Base-by-base conservation (phyloP, 345 rosid genomes). In the Gossypium bickii region DNA sequence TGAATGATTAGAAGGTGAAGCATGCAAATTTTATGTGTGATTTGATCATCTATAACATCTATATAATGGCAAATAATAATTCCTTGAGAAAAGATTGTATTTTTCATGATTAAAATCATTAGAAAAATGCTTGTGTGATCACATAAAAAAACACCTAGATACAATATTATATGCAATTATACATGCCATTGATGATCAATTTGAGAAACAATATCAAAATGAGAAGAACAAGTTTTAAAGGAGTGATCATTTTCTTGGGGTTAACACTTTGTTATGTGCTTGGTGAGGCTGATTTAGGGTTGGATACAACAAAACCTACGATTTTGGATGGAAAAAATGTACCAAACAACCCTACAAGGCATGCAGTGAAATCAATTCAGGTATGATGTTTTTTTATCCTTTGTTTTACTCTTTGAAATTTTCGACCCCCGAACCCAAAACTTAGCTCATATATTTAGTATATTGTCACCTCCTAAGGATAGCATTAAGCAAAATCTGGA, bases 1-100 rank as follows among this genome's bases (percentile, higher is more conserved):
- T 71, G 82, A 76, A 80, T 80, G 86, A 66, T 59, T 64, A 74
- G 84, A 82, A 80, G 89, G 80, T 81, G 79, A 75, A 71, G 80
- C 89, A 86, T 81, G 77, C 75, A 64, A 71, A 70, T 34, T 76
- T 67, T 62, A 71, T 71, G 83, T 58, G 80, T 53, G 18, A 48
- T 47, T 24, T 44, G 52, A 66, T 66, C 51, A 64, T 64, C 51
- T 38, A 64, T 15, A 41, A 44, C 49, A 43, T 2, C 53, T 45
- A n/a, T 53, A 53, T 53, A 53, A 34, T 34, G 41, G 41, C 1
- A 34, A 34, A 34, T 53, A n/a, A 53, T 8, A 18, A 43, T 22
- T 22, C 27, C 56, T 17, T 9, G 3, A 13, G 13, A 12, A 5
- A 12, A 12, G 25, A 45, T 18, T 6, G 25, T 38, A 7, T 38